Conservation (phyloP, 108 stramenopile genomes). For the Pelagomonas calceolata region DNA sequence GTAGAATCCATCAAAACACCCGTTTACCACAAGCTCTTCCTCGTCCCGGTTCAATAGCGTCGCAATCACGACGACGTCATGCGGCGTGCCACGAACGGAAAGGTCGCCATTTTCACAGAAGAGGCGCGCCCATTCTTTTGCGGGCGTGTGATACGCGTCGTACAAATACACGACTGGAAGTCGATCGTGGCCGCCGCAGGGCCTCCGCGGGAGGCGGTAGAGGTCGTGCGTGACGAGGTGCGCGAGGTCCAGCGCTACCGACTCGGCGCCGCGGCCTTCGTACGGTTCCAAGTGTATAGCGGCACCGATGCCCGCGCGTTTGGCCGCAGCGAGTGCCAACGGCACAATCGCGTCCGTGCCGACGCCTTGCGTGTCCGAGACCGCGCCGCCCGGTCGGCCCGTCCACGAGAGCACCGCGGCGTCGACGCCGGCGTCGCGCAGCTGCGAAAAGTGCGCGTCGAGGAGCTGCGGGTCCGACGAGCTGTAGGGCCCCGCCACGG, state of each 20-base stretch:
- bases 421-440: slow-evolving; percentile 5
- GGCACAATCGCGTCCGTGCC: slow-evolving; percentile 7
- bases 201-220: not conserved
- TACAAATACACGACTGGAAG: slow-evolving; percentile 13
- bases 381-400: slow-evolving; percentile 4
- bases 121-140: slow-evolving; percentile 6
- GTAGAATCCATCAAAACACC: slow-evolving; percentile 19
- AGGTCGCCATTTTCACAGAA: not conserved
- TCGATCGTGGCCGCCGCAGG: not conserved
- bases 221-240: slow-evolving; percentile 4
- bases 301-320: not conserved
- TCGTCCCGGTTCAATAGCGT: not conserved
- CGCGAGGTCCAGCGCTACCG: slow-evolving; percentile 2
- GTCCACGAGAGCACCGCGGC: slow-evolving; percentile 20
- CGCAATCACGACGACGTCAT: not conserved
- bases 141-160: slow-evolving; percentile 19
- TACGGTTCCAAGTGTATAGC: slow-evolving; percentile 23
- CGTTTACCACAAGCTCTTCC: not conserved
- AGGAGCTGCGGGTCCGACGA: not conserved
- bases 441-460: slow-evolving; percentile 1
- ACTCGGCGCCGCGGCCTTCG: not conserved
- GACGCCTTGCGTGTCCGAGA: slow-evolving; percentile 18
- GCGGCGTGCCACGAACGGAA: slow-evolving; percentile 1
- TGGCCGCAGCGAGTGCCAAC: not conserved
- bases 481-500: slow-evolving; percentile 7